A percentile compares a stretch with the other conserved stretches of the same genome.
These are phyloP conservation scores for Blastobotrys buckinghamii DNA, from an alignment of 1,139 yeast species.

Conservation along the genomic window DNA sequence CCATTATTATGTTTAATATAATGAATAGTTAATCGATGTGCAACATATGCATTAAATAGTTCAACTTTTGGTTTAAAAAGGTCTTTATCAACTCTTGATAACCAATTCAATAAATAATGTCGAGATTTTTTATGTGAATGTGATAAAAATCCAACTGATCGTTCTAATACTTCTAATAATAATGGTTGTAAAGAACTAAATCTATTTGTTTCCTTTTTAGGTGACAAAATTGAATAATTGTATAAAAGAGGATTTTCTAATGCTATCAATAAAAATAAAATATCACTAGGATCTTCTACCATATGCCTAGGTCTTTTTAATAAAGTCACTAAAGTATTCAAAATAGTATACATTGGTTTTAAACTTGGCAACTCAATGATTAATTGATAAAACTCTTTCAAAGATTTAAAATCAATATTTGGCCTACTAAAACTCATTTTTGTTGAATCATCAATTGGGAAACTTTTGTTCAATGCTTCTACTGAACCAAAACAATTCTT, in stretches of 20 bases:
- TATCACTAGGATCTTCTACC: conserved; percentile 23
- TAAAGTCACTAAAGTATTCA: conserved; percentile 21
- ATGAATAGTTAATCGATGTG: conserved; percentile 31
- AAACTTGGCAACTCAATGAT: conserved; percentile 17
- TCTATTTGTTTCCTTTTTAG: conserved; percentile 11
- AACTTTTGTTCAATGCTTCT: conserved; percentile 24
- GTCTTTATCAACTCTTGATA: conserved; percentile 38
- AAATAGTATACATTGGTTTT: conserved; percentile 20
- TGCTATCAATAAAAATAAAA: conserved; percentile 28
- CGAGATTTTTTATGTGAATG: conserved; percentile 40
- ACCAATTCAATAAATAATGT: conserved; percentile 53
- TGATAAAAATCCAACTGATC: conserved; percentile 61
- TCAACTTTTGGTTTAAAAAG: conserved; percentile 30
- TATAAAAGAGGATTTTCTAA: conserved; percentile 31
- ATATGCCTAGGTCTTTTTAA: conserved; percentile 25
- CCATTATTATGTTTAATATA: conserved; percentile 10
- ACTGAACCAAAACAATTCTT: conserved; percentile 22
- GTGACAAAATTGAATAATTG: conserved; percentile 19
- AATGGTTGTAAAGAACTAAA: conserved; percentile 26
- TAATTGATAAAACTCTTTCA: conserved; percentile 23
- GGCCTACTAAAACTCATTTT: conserved; percentile 26
- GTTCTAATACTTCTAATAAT: conserved; percentile 59
- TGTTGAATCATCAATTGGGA: conserved; percentile 15
- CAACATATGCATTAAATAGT: conserved; percentile 34
- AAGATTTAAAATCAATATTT: conserved; percentile 23